Base-by-base conservation (phyloP, 495 filamentous ascomycete genomes). In the Terfezia claveryi region DNA sequence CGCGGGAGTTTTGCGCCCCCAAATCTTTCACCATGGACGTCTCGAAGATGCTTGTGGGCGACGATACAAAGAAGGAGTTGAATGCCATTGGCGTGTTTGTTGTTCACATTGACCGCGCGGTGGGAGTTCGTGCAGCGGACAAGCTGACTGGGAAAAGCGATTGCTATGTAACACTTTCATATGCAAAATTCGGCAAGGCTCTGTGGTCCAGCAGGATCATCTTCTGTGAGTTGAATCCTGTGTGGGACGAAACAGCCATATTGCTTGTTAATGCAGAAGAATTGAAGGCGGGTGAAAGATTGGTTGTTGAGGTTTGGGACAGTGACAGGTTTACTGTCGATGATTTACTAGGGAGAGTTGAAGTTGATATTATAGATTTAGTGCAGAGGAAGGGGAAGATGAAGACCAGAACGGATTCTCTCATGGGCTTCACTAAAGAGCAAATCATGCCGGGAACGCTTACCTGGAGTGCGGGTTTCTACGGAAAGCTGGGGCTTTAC, bases 41-140 rank as follows among this genome's bases (percentile, higher is more conserved):
- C 17, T 81, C 82, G 62, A 79, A 81, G 55, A 83, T 86, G 76
- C 67, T 86, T 1, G 70, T 81, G 1, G 82, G 82, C 23, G 81
- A 83, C 51, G 82, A 85, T 58, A 82, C 80, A 66, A 86, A 85
- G 65, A 82, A 82, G 63, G 80, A 85, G 57, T 80, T 80, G 3
- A 62, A 67, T 37, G 70, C 76, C 11, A 70, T 79, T 17, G 82
- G 82, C n/a, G 75, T 82, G 1, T 54, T 86, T 1, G 68, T 79
- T 50, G 71, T 85, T 16, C 71, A 70, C 50, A 80, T 85, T 57
- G 77, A 77, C 60, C 67, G 70, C 14, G 81, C 80, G 0, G 71
- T 68, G 36, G 77, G 72, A 14, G 83, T 86, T 66, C 82, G 82
- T 60, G 72, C 76, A 55, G 80, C 78, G 4, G 82, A 86, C 62